A percentile compares a stretch with the other conserved stretches of the same genome.
Evolutionary conservation across 345 rosid genomes (phyloP).

Genomic region (Punica granatum): DNA sequence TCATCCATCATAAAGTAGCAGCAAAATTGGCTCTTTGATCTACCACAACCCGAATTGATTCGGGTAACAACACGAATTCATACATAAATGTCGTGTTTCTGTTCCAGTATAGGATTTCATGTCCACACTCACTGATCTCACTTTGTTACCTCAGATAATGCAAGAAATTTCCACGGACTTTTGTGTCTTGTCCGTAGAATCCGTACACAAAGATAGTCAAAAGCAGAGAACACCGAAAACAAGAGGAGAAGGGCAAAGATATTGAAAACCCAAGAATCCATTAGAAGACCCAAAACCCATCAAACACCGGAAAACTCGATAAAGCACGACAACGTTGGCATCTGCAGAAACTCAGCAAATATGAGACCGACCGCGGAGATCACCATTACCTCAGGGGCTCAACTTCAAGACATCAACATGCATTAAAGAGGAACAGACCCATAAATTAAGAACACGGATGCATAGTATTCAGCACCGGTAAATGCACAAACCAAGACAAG

Average conservation of each 20-base stretch:
- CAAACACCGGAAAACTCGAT: neutral
- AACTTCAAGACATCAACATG: neutral
- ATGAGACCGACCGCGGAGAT: neutral
- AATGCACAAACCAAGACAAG: neutral
- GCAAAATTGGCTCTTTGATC: no score
- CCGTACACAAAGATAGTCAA: neutral
- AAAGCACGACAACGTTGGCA: neutral
- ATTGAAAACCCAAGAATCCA: neutral
- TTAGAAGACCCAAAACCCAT: neutral
- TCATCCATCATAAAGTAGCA: no score
- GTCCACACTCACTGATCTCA: neutral
- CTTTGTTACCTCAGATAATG: neutral
- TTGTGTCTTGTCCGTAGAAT: neutral
- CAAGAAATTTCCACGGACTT: neutral
- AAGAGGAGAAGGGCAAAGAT: neutral
- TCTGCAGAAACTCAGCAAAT: neutral
- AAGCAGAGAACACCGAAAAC: neutral
- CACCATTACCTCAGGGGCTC: slow-evolving; percentile 1
- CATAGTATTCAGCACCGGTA: neutral
- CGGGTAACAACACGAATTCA: neutral
- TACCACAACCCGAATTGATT: neutral
- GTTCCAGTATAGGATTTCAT: neutral
- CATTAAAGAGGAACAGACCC: neutral
- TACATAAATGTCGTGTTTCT: neutral
- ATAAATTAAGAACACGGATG: neutral